These are phyloP conservation scores for Dictyophora rubrovolvata DNA, from an alignment of 768 basidiomycete species.

Conservation along the genomic window DNA sequence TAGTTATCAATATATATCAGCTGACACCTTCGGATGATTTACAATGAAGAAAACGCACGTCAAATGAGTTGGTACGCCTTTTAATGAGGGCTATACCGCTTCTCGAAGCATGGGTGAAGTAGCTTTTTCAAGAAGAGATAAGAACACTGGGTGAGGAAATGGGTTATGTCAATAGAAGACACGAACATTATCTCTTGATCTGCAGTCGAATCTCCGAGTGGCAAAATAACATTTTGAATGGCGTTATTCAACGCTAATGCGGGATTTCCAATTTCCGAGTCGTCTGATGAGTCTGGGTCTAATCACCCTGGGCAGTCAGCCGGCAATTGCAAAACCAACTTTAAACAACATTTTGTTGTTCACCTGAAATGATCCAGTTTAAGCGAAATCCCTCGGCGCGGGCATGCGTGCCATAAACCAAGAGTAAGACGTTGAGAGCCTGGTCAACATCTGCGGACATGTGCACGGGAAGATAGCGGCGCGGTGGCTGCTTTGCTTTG, in stretches of 20 bases:
- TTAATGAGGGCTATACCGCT: not conserved
- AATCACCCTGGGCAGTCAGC: not conserved
- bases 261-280: not conserved
- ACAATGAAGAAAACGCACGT: not conserved
- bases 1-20: not conserved
- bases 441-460: not conserved
- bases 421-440: not conserved
- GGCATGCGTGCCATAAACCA: not conserved
- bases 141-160: not conserved
- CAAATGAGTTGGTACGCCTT: not conserved
- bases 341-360: not conserved
- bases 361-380: not conserved
- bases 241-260: not conserved
- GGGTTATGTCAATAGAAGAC: too few species aligned
- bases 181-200: not conserved
- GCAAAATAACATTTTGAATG: not conserved
- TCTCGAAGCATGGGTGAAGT: not conserved
- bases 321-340: not conserved
- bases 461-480: not conserved
- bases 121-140: not conserved
- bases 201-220: not conserved
- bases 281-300: not conserved
- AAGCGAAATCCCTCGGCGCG: not conserved
- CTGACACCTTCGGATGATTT: not conserved
- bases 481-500: too few species aligned